phyloP scores from a whole-genome alignment of 2,329 filamentous ascomycete species.

The Elsinoe batatas region DNA sequence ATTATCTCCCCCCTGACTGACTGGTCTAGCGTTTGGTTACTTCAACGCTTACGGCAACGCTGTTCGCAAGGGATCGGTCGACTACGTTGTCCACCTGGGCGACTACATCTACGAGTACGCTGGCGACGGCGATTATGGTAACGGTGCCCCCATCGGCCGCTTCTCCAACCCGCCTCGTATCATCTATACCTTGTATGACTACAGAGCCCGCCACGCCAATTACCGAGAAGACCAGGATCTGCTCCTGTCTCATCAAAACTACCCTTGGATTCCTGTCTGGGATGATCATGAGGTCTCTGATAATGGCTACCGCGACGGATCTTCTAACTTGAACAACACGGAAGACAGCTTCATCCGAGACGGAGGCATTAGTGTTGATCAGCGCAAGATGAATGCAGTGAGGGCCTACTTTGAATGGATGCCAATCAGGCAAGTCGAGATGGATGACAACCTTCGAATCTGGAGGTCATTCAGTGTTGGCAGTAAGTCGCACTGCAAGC shows the following conservation, averaged over 20 bases:
- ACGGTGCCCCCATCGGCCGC: slow-evolving; percentile 33
- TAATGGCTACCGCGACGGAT: slow-evolving; percentile 56
- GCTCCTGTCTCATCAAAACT: slow-evolving; percentile 45
- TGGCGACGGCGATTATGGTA: slow-evolving; percentile 29
- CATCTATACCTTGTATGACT: slow-evolving; percentile 48
- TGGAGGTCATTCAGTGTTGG: slow-evolving; percentile 60
- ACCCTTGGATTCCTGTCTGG: slow-evolving; percentile 56
- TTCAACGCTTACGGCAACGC: slow-evolving; percentile 34
- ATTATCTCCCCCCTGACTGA: slow-evolving; percentile 20
- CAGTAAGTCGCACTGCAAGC: slow-evolving; percentile 19
- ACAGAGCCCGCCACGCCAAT: slow-evolving; percentile 48
- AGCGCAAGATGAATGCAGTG: slow-evolving; percentile 64
- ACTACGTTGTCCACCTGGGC: slow-evolving; percentile 38
- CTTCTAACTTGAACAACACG: slow-evolving; percentile 53
- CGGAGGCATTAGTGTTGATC: slow-evolving; percentile 53
- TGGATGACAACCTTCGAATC: slow-evolving; percentile 60
- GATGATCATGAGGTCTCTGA: slow-evolving; percentile 57
- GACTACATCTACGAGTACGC: slow-evolving; percentile 57
- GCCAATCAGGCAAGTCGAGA: slow-evolving; percentile 53
- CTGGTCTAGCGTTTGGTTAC: slow-evolving; percentile 32
- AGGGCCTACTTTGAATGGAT: slow-evolving; percentile 60
- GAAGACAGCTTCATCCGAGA: slow-evolving; percentile 54
- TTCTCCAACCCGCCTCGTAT: slow-evolving; percentile 44
- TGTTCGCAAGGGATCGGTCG: slow-evolving; percentile 35
- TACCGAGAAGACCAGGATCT: slow-evolving; percentile 55